Evolutionary conservation across 371 early-diverging fungal species (phyloP).

Genomic region (Zychaea mexicana): DNA sequence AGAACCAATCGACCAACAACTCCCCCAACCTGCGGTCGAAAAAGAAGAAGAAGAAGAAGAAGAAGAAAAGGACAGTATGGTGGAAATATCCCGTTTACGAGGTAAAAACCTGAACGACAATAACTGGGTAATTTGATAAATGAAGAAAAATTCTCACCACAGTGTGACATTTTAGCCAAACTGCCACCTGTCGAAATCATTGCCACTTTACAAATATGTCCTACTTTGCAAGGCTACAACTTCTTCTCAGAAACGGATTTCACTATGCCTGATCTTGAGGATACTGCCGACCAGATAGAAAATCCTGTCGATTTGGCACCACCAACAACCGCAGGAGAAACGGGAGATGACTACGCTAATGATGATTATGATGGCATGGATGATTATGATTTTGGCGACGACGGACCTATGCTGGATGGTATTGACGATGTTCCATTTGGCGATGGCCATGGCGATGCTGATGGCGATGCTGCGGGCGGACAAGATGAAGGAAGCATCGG

Average conservation of each 20-base stretch:
- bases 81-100: slow-evolving; percentile 32
- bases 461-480: slow-evolving; percentile 27
- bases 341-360: slow-evolving; percentile 15
- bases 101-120: slow-evolving; percentile 7
- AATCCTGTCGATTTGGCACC: not conserved
- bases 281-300: slow-evolving; percentile 4
- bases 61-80: slow-evolving; percentile 7
- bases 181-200: slow-evolving; percentile 48
- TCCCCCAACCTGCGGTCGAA: too few species aligned
- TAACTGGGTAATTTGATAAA: not conserved
- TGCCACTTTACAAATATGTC: slow-evolving; percentile 61
- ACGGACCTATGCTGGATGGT: slow-evolving; percentile 18
- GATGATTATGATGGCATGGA: slow-evolving; percentile 20
- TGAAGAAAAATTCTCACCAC: too few species aligned
- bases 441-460: slow-evolving; percentile 22
- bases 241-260: slow-evolving; percentile 51
- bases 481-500: not conserved
- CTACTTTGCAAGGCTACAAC: slow-evolving; percentile 63
- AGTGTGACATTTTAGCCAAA: slow-evolving; percentile 58
- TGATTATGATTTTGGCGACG: slow-evolving; percentile 19
- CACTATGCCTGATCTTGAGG: slow-evolving; percentile 34
- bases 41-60: not conserved
- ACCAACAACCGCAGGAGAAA: slow-evolving; percentile 11
- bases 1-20: too few species aligned
- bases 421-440: slow-evolving; percentile 14